phyloP scores from a whole-genome alignment of 768 basidiomycete species.

The Hericium rajendrae region DNA sequence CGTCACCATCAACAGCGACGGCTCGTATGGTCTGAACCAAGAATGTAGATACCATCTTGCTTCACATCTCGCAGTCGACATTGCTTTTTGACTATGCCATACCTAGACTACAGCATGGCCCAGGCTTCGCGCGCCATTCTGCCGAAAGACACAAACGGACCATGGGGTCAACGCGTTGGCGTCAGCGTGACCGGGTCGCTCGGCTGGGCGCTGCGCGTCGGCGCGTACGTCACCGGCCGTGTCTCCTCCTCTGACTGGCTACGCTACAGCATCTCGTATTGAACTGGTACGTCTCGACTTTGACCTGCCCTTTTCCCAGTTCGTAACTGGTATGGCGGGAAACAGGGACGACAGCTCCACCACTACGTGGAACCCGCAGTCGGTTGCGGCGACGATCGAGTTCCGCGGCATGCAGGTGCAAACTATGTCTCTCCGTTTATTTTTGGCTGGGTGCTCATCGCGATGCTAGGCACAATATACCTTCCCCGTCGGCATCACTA shows the following conservation, averaged over 20 bases:
- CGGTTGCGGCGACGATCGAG: constrained; percentile 48
- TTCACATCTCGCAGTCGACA: not conserved
- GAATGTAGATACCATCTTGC: constrained; percentile 40
- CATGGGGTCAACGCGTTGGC: constrained; percentile 61
- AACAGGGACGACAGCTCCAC: constrained; percentile 37
- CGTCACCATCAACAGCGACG: constrained; percentile 54
- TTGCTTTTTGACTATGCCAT: not conserved
- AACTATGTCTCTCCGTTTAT: too few relatives aligned
- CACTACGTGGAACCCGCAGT: constrained; percentile 42
- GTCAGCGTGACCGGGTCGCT: constrained; percentile 50
- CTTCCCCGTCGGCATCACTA: not conserved
- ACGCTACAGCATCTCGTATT: constrained; percentile 61
- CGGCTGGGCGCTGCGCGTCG: constrained; percentile 48
- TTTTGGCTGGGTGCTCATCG: too few relatives aligned
- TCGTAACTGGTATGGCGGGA: not conserved
- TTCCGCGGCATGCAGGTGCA: constrained; percentile 43
- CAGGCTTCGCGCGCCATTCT: constrained; percentile 66
- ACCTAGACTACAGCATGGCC: constrained; percentile 45
- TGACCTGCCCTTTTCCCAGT: not conserved
- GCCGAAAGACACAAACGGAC: constrained; percentile 57
- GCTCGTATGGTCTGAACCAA: constrained; percentile 57
- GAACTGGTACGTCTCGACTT: constrained; percentile 35
- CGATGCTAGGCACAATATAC: not conserved
- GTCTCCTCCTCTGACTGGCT: constrained; percentile 43
- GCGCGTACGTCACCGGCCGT: constrained; percentile 54